A percentile compares a stretch with the other conserved stretches of the same genome.
Conservation (phyloP, 1,284 basidiomycete species). For the Stereum hirsutum region DNA sequence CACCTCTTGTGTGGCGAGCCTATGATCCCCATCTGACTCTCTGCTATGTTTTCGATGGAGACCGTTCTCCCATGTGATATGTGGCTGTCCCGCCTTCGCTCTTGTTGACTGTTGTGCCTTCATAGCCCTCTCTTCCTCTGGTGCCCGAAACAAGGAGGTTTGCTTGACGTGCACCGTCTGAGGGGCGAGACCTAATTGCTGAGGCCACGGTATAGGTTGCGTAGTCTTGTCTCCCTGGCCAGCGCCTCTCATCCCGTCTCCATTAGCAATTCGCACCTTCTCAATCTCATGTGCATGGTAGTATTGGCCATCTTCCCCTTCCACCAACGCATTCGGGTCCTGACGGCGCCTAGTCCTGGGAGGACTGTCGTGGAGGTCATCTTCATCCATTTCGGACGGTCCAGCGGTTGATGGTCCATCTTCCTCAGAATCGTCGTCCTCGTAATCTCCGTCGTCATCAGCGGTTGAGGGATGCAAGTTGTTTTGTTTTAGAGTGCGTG, state of each 20-base stretch:
- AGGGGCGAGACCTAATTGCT: slow-evolving; percentile 65
- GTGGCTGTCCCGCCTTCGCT: slow-evolving; percentile 24
- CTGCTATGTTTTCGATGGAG: slow-evolving; percentile 64
- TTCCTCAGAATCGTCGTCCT: slow-evolving; percentile 22
- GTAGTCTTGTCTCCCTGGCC: slow-evolving; percentile 13
- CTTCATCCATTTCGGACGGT: slow-evolving; percentile 40
- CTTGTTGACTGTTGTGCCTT: slow-evolving; percentile 30
- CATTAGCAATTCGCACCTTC: slow-evolving; percentile 13
- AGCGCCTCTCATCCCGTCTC: slow-evolving; percentile 11
- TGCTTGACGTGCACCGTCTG: slow-evolving; percentile 91
- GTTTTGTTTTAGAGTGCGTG: slow-evolving; percentile 9
- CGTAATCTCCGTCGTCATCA: neutral
- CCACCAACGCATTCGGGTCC: slow-evolving; percentile 32
- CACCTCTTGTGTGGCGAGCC: slow-evolving; percentile 59
- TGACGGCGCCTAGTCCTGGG: neutral
- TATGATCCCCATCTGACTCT: slow-evolving; percentile 62
- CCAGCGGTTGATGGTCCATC: slow-evolving; percentile 12
- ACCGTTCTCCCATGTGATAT: slow-evolving; percentile 23
- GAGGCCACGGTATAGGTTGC: slow-evolving; percentile 47
- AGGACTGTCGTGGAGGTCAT: slow-evolving; percentile 27
- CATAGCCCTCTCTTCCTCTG: slow-evolving; percentile 57
- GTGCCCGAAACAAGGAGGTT: slow-evolving; percentile 71
- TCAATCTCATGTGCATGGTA: slow-evolving; percentile 35
- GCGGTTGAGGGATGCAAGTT: neutral
- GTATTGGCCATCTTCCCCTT: slow-evolving; percentile 40